A percentile compares a stretch with the other conserved stretches of the same genome.
Evolutionary conservation across 441 rosid species (phyloP).

Genomic region (Brassica balearica): DNA sequence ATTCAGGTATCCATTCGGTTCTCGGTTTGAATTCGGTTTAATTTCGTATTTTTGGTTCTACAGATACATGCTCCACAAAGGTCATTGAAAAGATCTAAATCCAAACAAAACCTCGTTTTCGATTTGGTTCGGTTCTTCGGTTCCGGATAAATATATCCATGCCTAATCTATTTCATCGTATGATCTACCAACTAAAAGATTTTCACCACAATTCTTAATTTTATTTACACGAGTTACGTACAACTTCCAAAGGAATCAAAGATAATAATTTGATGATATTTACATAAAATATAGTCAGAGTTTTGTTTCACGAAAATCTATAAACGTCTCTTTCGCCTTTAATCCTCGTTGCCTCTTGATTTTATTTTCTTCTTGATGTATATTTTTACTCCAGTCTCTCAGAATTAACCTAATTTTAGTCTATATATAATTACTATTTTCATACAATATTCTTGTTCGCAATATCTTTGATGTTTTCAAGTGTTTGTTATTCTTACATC

Average conservation of each 20-base stretch:
- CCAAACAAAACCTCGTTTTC: too few species aligned
- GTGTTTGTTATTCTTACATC: constrained; percentile 20
- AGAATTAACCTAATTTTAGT: constrained; percentile 2
- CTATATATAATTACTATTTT: constrained; percentile 11
- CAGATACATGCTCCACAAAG: too few species aligned
- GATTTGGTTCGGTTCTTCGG: too few species aligned
- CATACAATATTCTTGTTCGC: neutral
- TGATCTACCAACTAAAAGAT: neutral
- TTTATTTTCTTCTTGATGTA: neutral
- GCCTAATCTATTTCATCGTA: neutral
- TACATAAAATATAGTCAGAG: constrained; percentile 1
- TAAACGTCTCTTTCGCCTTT: neutral
- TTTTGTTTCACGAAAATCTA: constrained; percentile 1
- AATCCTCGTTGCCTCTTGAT: neutral
- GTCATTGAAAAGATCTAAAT: too few species aligned
- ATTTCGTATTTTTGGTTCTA: too few species aligned
- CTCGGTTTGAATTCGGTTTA: too few species aligned
- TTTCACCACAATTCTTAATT: neutral
- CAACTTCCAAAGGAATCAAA: constrained; percentile 11
- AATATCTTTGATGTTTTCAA: constrained; percentile 1
- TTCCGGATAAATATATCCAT: neutral
- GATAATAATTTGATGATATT: neutral
- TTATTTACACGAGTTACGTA: neutral
- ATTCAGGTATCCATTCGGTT: too few species aligned
- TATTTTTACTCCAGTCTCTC: neutral